Base-by-base conservation (phyloP, 768 basidiomycete species). In the Hortiboletus flavorubellus region DNA sequence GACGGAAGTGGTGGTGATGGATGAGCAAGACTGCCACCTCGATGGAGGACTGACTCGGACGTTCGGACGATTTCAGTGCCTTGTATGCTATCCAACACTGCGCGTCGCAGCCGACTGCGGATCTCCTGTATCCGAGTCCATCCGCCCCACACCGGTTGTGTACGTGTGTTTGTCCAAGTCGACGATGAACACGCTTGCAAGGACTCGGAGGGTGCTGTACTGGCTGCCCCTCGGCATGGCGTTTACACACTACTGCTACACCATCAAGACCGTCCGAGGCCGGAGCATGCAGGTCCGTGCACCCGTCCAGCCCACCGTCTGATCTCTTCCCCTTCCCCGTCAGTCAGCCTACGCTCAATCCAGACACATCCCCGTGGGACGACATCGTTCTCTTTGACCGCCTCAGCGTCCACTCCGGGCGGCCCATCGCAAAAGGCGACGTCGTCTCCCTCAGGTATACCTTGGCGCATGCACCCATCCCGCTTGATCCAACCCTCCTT, bases 331-430 rank as follows among this genome's bases (percentile, higher is more conserved):
- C 33, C 16, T 43, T 43, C 46, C 34, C 52, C 73, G 71, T 64
- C 74, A 85, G 83, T 79, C 67, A 79, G 78, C 78, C 89, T 31
- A 87, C 86, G 33, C 76, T 91, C 53, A 91, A 90, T 65, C 89
- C 89, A 34, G 82, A 89, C 65, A 75, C 78, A 5, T 89, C 87
- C 2, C 10, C 51, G 8, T 82, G 75, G 76, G 76, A 76, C 57
- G 89, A 91, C 63, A 66, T 87, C 35, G 85, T 77, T 15, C 57
- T 89, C 18, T 89, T 89, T 62, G 80, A 86, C 68, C 79, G 81
- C 7, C 66, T 75, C 58, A 74, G 77, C 1, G 62, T 80, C 5
- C 70, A 70, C 41, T 56, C 64, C 1, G 66, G 73, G 5, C 51
- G 59, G 23, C 70, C 72, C 7, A 79, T 78, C 63, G 51, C 70